Conservation (phyloP, 805 yeast genomes). For the Brettanomyces bruxellensis region DNA sequence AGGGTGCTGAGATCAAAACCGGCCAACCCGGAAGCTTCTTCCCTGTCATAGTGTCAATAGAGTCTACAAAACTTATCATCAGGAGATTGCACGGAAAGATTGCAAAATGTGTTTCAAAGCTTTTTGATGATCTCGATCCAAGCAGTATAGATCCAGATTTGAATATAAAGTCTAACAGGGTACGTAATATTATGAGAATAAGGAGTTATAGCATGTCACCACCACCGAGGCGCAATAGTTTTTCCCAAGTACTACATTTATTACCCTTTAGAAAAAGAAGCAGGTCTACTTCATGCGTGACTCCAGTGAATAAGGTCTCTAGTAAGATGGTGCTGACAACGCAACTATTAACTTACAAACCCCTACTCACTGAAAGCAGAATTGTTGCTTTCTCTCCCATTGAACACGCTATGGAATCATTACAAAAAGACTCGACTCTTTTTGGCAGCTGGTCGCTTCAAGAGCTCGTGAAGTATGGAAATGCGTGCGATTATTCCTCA, state of each 20-base stretch:
- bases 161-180: slow-evolving; percentile 14
- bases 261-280: background rate
- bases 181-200: background rate
- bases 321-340: background rate
- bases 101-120: slow-evolving; percentile 10
- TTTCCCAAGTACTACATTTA: background rate
- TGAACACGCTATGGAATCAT: slow-evolving; percentile 2
- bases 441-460: slow-evolving; percentile 19
- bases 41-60: slow-evolving; percentile 22
- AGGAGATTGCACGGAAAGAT: slow-evolving; percentile 11
- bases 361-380: background rate
- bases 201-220: background rate
- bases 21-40: slow-evolving; percentile 2
- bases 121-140: slow-evolving; percentile 16
- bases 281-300: background rate
- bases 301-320: background rate
- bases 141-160: slow-evolving; percentile 19
- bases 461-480: slow-evolving; percentile 23
- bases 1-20: slow-evolving; percentile 2
- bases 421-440: background rate
- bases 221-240: background rate
- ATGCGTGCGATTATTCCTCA: slow-evolving; percentile 20
- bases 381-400: slow-evolving; percentile 2
- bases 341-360: background rate
- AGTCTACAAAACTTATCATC: slow-evolving; percentile 24